Conservation (phyloP, 78 protist genomes). For the Emiliania huxleyi region DNA sequence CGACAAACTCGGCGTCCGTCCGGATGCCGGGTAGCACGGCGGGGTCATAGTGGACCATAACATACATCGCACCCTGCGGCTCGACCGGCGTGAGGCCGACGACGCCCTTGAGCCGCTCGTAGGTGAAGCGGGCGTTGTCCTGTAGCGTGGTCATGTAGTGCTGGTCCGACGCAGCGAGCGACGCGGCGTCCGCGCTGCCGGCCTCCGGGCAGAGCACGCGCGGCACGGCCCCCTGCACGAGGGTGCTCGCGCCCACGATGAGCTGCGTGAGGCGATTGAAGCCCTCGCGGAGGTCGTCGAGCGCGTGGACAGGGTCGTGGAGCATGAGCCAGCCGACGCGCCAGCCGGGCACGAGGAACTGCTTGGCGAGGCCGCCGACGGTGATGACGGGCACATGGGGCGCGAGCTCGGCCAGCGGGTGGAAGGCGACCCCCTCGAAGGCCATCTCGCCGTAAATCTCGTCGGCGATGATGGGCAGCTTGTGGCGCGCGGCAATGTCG, state of each 20-base stretch:
- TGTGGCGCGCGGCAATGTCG: conserved; percentile 67
- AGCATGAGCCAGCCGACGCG: conserved; percentile 87
- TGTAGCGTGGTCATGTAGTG: no score
- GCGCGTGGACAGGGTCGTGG: conserved; percentile 58
- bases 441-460: conserved; percentile 88
- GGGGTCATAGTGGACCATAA: no score
- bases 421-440: conserved; percentile 55
- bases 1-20: no score
- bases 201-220: no score
- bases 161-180: no score
- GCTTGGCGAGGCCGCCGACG: conserved; percentile 91
- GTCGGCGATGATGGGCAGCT: conserved; percentile 87
- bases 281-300: neutral
- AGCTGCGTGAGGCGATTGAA: neutral
- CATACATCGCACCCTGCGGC: no score
- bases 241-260: neutral
- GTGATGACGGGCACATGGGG: conserved; percentile 72
- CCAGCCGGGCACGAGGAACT: conserved; percentile 93
- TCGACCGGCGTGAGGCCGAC: no score
- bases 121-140: no score
- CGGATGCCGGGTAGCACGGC: no score
- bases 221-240: neutral
- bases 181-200: no score
- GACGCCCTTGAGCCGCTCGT: no score
- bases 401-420: conserved; percentile 62